phyloP scores from a whole-genome alignment of 805 yeast genomes.

The Pichia sporocuriosa region DNA sequence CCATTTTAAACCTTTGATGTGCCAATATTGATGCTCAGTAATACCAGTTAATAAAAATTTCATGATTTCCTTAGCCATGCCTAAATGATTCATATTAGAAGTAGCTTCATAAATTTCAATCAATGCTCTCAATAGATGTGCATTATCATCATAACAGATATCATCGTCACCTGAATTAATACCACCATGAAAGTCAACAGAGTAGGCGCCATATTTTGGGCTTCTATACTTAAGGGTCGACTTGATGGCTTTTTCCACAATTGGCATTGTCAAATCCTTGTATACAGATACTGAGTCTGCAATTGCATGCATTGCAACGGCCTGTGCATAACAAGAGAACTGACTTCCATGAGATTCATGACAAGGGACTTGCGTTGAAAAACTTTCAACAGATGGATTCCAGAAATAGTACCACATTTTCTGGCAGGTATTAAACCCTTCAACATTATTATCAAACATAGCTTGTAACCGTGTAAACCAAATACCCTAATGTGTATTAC shows the following conservation, averaged over 20 bases:
- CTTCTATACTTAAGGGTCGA: constrained; percentile 48
- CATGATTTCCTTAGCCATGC: constrained; percentile 50
- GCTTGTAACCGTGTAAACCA: no score
- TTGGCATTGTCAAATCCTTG: constrained; percentile 45
- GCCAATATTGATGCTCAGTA: constrained; percentile 37
- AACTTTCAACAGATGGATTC: constrained; percentile 32
- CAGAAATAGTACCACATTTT: constrained; percentile 38
- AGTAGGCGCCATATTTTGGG: constrained; percentile 45
- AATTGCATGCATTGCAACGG: constrained; percentile 60
- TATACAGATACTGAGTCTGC: constrained; percentile 56
- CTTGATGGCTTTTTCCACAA: constrained; percentile 45
- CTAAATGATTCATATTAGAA: constrained; percentile 44
- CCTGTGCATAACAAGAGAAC: constrained; percentile 62
- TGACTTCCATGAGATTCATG: constrained; percentile 44
- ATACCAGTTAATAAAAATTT: constrained; percentile 61
- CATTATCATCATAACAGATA: constrained; percentile 69
- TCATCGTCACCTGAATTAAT: constrained; percentile 46
- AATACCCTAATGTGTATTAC: no score
- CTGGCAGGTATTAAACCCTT: constrained; percentile 35
- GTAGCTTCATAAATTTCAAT: constrained; percentile 65
- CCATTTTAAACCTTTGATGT: constrained; percentile 63
- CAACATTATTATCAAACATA: constrained; percentile 27
- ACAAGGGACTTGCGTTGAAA: constrained; percentile 34
- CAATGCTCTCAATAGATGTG: constrained; percentile 62
- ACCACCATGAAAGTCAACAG: constrained; percentile 35